Evolutionary conservation across 306 rosid genomes (phyloP), one percentile per base, ranked within the genome.

Genomic region (Calophaca sinica): DNA sequence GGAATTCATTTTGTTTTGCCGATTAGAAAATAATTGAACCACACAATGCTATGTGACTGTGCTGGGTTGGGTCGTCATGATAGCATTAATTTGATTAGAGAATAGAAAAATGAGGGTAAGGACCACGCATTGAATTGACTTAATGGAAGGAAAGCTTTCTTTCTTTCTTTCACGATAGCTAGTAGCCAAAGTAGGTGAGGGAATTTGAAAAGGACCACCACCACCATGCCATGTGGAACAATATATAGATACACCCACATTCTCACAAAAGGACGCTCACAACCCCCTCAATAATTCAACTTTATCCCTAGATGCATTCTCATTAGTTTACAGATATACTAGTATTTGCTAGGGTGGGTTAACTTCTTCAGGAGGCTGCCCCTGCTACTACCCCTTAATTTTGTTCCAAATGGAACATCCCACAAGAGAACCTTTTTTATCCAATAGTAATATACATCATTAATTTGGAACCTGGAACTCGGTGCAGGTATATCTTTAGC

Each of bases 151-250:
- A 75, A 69, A 81, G 12, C 42, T 61, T 65, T 65, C 53, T 64
- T 64, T 70, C 52, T 74, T 33, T 62, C 59, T 68, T 69, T 50
- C 7, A 5, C 31, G 32, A 52, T 53, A 74, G 80, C 35, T 62
- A 20, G 26, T 20, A 20, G 67, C 77, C 72, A 62, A 61, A 49
- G 74, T 44, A 71, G 75, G 74, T 60, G 81, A 54, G 31, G 71
- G 44, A 50, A 33, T 32, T 7, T 80, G 83, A 91, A 67, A 88
- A 77, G 70, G 85, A 87, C 86, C 72, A 7, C 88, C 85, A 74
- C 53, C 9, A 77, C 63, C 49, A 48, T 45, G 41, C 65, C 86
- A 60, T 68, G 68, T 70, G 81, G 65, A 70, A 15, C 50, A 55
- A 52, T 36, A 35, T 4, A 64, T 32, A 51, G 68, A 20, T 35